Evolutionary conservation across 2,329 filamentous ascomycete genomes (phyloP).

Genomic region (Didymella arachidicola): DNA sequence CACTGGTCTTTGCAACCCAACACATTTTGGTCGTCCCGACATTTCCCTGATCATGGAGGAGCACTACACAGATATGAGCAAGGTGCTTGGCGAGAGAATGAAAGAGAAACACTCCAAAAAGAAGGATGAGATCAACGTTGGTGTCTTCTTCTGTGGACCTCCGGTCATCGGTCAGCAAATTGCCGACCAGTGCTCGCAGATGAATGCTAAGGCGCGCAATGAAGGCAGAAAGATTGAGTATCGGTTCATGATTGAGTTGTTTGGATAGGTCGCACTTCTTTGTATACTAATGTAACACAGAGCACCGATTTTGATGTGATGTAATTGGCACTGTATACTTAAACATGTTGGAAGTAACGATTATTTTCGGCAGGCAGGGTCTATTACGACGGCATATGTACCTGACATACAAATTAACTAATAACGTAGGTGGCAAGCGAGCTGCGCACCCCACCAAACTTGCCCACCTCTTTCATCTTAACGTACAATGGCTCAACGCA

Average conservation of each 20-base stretch:
- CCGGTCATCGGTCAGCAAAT: constrained; percentile 64
- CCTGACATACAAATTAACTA: no score
- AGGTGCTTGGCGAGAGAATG: constrained; percentile 35
- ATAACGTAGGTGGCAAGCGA: no score
- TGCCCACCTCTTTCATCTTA: no score
- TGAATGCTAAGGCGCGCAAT: constrained; percentile 61
- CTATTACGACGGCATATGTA: no score
- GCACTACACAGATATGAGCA: constrained; percentile 63
- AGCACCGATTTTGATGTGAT: background rate
- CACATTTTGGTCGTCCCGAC: constrained; percentile 64
- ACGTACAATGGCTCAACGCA: no score
- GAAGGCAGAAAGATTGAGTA: constrained; percentile 64
- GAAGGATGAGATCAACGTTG: constrained; percentile 56
- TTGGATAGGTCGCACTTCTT: constrained; percentile 49
- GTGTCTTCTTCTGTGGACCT: constrained; percentile 65
- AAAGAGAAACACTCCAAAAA: constrained; percentile 34
- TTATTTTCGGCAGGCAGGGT: no score
- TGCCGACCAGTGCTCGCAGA: constrained; percentile 61
- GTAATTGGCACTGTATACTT: no score
- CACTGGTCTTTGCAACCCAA: constrained; percentile 62
- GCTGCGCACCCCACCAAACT: no score
- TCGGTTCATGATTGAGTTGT: constrained; percentile 66
- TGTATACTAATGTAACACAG: constrained; percentile 1
- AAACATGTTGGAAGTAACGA: background rate
- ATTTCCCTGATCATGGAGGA: constrained; percentile 61